Conservation (phyloP, 306 rosid genomes). For the Albizia julibrissin region DNA sequence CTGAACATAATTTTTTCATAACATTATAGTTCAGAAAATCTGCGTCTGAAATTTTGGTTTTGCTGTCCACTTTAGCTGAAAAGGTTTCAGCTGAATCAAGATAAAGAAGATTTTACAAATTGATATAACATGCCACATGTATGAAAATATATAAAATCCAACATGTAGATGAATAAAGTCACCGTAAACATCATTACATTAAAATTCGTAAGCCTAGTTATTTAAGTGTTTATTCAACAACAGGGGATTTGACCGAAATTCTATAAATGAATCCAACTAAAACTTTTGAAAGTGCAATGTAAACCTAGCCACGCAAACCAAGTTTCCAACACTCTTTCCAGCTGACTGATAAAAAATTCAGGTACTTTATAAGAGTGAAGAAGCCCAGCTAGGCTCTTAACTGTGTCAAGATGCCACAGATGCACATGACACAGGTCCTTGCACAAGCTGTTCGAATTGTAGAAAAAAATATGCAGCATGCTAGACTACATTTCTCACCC, state of each 20-base stretch:
- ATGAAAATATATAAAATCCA: neutral
- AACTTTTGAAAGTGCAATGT: neutral
- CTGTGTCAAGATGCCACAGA: neutral
- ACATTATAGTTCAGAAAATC: neutral
- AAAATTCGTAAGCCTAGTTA: neutral
- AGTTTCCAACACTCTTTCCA: slow-evolving; percentile 1
- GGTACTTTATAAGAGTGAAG: neutral
- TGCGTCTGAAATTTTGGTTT: neutral
- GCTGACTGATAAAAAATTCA: neutral
- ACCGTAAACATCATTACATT: neutral
- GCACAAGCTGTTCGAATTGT: neutral
- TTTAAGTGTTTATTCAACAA: neutral
- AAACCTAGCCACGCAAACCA: neutral
- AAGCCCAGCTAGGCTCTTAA: neutral
- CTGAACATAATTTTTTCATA: neutral
- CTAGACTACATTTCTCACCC: neutral
- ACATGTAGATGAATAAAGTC: neutral
- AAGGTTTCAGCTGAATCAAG: neutral
- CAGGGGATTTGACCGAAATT: neutral
- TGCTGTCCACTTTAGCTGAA: neutral
- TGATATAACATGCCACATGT: neutral
- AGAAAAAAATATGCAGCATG: neutral
- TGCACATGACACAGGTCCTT: neutral
- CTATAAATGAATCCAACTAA: neutral
- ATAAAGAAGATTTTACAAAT: neutral